Evolutionary conservation across 495 filamentous ascomycete genomes (phyloP), one percentile per base, ranked within the genome.

Genomic region (Podospora pseudopauciseta): DNA sequence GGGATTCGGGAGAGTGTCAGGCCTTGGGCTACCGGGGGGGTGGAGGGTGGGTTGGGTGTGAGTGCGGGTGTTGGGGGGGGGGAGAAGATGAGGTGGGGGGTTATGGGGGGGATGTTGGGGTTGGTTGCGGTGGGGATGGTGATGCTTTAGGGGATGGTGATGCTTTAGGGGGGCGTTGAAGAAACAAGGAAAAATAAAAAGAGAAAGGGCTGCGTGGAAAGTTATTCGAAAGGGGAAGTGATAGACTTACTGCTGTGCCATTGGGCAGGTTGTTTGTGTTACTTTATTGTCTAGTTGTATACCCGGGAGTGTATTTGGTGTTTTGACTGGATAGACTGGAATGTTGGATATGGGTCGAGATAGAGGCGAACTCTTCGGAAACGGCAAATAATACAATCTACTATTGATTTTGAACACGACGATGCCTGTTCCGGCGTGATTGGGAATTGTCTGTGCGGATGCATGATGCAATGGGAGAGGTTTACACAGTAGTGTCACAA

Each of bases 1-100:
- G 67, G 67, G 63, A 27, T 69, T 23, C 23, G 39, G 57, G 63
- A 39, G 39, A 65, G 34, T 30, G 67, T 69, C 3, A 34, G 7
- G 57, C 67, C 67, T 2, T 69, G 60, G 60, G 27, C 5, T 32
- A 68, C 66, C 11, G 49, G 28, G 49, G 66, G 60, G 27, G 15
- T 16, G 39, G 30, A 4, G 39, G n/a, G 2, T 32, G 53, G 15
- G 28, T 23, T 23, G 20, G 20, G 20, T 23, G 20, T 23, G 20
- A 23, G 19, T 23, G 3, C n/a, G 27, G 28, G 28, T 61, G 20
- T 63, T 32, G 18, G 30, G 19, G 53, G 49, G 19, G 39, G 49
- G 53, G n/a, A 27, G 53, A 20, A n/a, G 5, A 15, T 15, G 66
- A 26, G 58, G 39, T 19, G 34, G 39, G 11, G 34, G 49, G 15